These are phyloP conservation scores for Paecilomyces dactylethromorphus DNA, from an alignment of 2,329 filamentous ascomycete genomes.

Conservation along the genomic window DNA sequence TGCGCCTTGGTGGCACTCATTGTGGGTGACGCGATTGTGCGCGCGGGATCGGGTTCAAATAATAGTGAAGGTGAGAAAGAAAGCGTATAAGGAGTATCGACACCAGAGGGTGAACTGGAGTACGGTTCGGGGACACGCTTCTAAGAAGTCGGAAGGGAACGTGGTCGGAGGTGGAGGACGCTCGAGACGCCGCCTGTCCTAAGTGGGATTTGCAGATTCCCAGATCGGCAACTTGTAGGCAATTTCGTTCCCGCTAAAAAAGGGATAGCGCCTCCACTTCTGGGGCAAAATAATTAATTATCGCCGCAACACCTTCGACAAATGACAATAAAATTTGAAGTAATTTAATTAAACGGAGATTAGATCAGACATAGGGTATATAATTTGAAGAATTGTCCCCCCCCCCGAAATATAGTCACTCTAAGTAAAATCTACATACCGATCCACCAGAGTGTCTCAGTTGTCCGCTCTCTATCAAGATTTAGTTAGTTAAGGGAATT, in stretches of 20 bases:
- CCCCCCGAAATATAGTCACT: no score
- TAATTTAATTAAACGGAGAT: no score
- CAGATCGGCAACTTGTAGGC: slow-evolving; percentile 13
- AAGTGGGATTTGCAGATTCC: slow-evolving; percentile 32
- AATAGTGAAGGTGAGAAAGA: slow-evolving; percentile 1
- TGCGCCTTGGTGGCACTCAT: slow-evolving; percentile 83
- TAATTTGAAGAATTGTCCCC: no score
- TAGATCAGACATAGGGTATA: no score
- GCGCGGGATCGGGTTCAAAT: background rate
- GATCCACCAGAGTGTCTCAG: no score
- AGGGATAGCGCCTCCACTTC: background rate
- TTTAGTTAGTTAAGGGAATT: no score
- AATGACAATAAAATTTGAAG: no score
- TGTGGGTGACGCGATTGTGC: slow-evolving; percentile 12
- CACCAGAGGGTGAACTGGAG: slow-evolving; percentile 7
- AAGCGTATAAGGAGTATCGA: slow-evolving; percentile 3
- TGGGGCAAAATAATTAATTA: background rate
- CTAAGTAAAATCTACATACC: no score
- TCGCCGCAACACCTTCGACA: no score
- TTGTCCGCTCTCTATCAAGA: no score
- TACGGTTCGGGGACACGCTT: slow-evolving; percentile 10
- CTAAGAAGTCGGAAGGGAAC: slow-evolving; percentile 25
- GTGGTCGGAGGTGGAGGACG: slow-evolving; percentile 24
- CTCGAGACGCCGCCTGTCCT: slow-evolving; percentile 9
- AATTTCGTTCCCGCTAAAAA: background rate